Percentiles rank a stretch among this genome's conserved stretches.
Evolutionary conservation across 2,329 filamentous ascomycete genomes (phyloP).

Genomic region (Aspergillus versicolor): DNA sequence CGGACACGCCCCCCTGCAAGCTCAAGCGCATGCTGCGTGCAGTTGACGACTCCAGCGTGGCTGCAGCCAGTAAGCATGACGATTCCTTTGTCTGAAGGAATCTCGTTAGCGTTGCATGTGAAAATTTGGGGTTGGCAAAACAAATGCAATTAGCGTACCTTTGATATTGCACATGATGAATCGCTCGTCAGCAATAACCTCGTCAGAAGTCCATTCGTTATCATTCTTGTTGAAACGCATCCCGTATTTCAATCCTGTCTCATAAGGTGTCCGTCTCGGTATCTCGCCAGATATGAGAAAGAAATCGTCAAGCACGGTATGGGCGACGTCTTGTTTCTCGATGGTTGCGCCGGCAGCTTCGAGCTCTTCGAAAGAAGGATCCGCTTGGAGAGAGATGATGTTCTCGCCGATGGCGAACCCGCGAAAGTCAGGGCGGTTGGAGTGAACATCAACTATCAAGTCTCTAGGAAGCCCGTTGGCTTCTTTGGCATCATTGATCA

Average conservation of each 20-base stretch:
- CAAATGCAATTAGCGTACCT: constrained; percentile 31
- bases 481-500: constrained; percentile 47
- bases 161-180: constrained; percentile 56
- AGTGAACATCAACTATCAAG: constrained; percentile 53
- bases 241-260: constrained; percentile 48
- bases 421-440: constrained; percentile 51
- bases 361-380: constrained; percentile 53
- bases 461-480: constrained; percentile 19
- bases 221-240: constrained; percentile 44
- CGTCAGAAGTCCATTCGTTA: constrained; percentile 49
- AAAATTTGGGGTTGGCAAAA: background rate
- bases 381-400: constrained; percentile 52
- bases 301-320: constrained; percentile 50
- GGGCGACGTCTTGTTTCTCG: constrained; percentile 38
- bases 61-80: constrained; percentile 58
- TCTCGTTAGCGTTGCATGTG: background rate
- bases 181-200: constrained; percentile 53
- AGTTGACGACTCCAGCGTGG: constrained; percentile 57
- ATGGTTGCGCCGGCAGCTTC: constrained; percentile 43
- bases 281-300: constrained; percentile 57
- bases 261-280: constrained; percentile 51
- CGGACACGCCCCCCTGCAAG: constrained; percentile 38
- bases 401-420: constrained; percentile 45
- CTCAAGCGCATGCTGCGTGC: constrained; percentile 47
- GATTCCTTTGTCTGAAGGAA: constrained; percentile 47